phyloP scores from a whole-genome alignment of 495 filamentous ascomycete species.

The Aspergillus egyptiacus region DNA sequence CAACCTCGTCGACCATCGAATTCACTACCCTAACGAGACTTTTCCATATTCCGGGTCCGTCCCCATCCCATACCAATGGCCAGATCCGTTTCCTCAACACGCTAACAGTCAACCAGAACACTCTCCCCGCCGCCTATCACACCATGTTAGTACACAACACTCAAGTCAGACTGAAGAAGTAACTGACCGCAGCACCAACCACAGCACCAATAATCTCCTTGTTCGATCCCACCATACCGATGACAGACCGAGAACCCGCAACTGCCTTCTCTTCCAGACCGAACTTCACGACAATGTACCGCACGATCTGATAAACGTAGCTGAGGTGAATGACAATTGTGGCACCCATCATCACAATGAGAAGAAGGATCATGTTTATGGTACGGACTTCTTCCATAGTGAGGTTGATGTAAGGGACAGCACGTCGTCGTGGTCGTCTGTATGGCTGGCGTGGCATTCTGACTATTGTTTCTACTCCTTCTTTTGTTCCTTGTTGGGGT shows the following conservation, averaged over 20 bases:
- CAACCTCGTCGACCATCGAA: background rate
- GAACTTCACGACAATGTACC: background rate
- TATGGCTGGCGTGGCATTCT: too few species aligned
- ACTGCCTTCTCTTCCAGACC: background rate
- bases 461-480: too few species aligned
- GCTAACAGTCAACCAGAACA: background rate
- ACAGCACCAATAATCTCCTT: background rate
- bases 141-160: background rate
- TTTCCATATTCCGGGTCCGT: background rate
- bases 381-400: too few species aligned
- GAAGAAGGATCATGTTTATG: too few species aligned
- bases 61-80: background rate
- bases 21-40: background rate
- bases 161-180: background rate
- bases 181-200: background rate
- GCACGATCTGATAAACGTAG: background rate
- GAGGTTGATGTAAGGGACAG: too few species aligned
- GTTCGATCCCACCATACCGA: background rate
- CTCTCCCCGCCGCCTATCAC: background rate
- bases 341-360: too few species aligned
- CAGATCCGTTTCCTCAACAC: background rate
- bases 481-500: too few species aligned
- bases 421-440: too few species aligned
- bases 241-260: background rate
- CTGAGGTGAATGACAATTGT: background rate